Evolutionary conservation across 2,329 filamentous ascomycete species (phyloP).

Genomic region (Talaromyces sp.): DNA sequence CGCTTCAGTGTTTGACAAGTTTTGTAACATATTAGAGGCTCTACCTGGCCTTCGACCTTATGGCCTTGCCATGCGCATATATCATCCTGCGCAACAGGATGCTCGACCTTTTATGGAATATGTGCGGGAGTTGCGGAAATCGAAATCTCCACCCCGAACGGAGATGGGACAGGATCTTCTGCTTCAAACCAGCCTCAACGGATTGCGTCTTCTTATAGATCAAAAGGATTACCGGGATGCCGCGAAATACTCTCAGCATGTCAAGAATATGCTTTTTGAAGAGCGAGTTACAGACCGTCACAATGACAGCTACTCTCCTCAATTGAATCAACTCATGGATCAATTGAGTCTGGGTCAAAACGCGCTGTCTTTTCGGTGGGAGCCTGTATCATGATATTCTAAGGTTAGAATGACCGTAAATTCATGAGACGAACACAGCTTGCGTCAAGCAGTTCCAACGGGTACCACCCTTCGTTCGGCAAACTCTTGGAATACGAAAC

Average conservation of each 20-base stretch:
- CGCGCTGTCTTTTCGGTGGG: not conserved
- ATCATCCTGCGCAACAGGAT: conserved; percentile 38
- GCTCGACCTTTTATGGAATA: conserved; percentile 30
- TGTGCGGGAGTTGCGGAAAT: conserved; percentile 23
- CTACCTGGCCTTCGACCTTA: conserved; percentile 27
- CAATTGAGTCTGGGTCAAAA: conserved; percentile 25
- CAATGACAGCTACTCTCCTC: conserved; percentile 20
- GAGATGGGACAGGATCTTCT: conserved; percentile 27
- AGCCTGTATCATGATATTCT: not conserved
- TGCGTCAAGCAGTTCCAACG: not conserved
- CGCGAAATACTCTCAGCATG: conserved; percentile 27
- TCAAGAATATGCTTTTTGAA: conserved; percentile 32
- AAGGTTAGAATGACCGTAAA: not conserved
- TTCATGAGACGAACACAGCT: not conserved
- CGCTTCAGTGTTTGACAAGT: conserved; percentile 33
- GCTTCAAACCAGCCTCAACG: conserved; percentile 36
- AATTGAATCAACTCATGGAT: conserved; percentile 26
- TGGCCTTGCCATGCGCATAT: conserved; percentile 31
- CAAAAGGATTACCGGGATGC: conserved; percentile 30
- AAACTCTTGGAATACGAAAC: not conserved
- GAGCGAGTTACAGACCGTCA: conserved; percentile 19
- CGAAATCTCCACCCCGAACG: not conserved
- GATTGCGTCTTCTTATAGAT: conserved; percentile 37
- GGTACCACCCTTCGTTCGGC: not conserved
- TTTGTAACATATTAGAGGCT: conserved; percentile 25